These are phyloP conservation scores for Trichocladium uniseriatum DNA, from an alignment of 495 filamentous ascomycete genomes.

Conservation along the genomic window DNA sequence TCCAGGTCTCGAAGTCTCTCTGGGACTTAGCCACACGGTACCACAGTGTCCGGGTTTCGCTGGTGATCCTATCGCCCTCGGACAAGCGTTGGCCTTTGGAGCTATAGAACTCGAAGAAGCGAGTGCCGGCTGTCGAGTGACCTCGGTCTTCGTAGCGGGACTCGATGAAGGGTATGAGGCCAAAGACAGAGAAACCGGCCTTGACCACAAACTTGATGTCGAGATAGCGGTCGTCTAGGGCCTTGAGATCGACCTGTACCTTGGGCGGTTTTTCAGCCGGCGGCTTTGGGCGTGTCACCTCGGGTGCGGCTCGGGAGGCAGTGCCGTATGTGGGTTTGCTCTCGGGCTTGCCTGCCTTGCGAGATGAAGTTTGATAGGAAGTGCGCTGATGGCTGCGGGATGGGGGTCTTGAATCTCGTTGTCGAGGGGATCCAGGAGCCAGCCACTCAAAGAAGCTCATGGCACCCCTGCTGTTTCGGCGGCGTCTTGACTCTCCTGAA, in stretches of 20 bases:
- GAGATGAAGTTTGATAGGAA: too few relatives aligned
- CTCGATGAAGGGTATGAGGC: background rate
- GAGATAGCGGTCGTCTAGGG: background rate
- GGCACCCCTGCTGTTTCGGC: too few relatives aligned
- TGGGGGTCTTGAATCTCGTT: too few relatives aligned
- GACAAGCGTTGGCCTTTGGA: slow-evolving; percentile 5
- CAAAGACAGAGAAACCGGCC: background rate
- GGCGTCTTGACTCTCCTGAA: too few relatives aligned
- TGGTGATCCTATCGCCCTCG: background rate
- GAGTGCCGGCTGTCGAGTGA: background rate
- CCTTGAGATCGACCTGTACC: background rate
- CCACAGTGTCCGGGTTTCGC: slow-evolving; percentile 6
- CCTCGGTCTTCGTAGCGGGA: background rate
- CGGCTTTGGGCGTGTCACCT: too few relatives aligned
- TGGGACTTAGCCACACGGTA: slow-evolving; percentile 12
- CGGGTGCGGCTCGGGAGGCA: too few relatives aligned
- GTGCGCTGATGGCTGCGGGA: too few relatives aligned
- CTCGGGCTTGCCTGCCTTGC: too few relatives aligned
- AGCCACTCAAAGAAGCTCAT: too few relatives aligned
- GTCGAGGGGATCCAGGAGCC: too few relatives aligned
- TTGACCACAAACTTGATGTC: background rate
- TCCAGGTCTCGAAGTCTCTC: slow-evolving; percentile 12
- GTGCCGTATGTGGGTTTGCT: too few relatives aligned
- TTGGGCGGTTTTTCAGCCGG: too few relatives aligned
- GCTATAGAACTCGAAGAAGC: background rate